phyloP scores from a whole-genome alignment of 306 rosid species.

The Hippophae gyantsensis region DNA sequence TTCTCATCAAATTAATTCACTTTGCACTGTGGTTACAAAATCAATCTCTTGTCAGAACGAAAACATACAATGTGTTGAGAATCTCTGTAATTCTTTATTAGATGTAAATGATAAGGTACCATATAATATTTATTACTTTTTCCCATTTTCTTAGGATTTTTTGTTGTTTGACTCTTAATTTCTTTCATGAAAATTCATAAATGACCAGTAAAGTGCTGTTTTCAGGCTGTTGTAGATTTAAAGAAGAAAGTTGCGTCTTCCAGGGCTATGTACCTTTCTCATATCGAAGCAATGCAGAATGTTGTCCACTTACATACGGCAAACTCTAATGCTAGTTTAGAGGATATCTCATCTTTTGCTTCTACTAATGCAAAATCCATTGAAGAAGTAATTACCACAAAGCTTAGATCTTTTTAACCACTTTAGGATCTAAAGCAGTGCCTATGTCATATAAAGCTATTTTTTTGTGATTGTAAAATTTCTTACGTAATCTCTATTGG shows the following conservation, averaged over 20 bases:
- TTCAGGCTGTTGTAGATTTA: conserved; percentile 54
- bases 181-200: neutral
- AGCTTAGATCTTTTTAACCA: neutral
- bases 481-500: conserved; percentile 1
- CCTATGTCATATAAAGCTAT: neutral
- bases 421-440: neutral
- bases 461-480: neutral
- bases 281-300: conserved; percentile 76
- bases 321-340: conserved; percentile 57
- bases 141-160: neutral
- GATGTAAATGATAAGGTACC: conserved; percentile 61
- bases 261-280: conserved; percentile 52
- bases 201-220: neutral
- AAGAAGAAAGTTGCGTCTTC: conserved; percentile 52
- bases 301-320: conserved; percentile 88
- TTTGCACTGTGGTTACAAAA: conserved; percentile 53
- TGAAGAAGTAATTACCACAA: conserved; percentile 52
- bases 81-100: conserved; percentile 53
- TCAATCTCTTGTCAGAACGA: conserved; percentile 62
- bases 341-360: conserved; percentile 55
- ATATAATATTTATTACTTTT: neutral
- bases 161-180: neutral
- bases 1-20: conserved; percentile 57
- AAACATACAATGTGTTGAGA: conserved; percentile 69
- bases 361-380: conserved; percentile 52